Conservation (phyloP, 2,329 filamentous ascomycete species). For the Nigrospora sphaerica region DNA sequence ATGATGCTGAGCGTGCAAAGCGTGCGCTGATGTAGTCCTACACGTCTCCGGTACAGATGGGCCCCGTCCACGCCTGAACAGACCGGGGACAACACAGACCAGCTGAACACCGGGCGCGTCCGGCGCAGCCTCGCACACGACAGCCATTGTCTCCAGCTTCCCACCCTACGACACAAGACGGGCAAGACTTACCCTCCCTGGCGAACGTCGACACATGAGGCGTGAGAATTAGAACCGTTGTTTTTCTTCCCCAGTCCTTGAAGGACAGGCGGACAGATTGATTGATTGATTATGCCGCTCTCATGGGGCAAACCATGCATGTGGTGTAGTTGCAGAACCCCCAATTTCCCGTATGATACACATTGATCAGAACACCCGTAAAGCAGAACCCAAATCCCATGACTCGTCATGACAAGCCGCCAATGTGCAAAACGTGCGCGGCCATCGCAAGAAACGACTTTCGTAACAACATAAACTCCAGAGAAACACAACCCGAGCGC, state of each 20-base stretch:
- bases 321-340: slow-evolving; percentile 11
- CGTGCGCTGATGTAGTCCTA: too few relatives aligned
- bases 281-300: slow-evolving; percentile 19
- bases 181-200: too few relatives aligned
- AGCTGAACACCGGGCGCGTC: too few relatives aligned
- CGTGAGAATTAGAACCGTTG: too few relatives aligned
- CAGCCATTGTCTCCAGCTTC: too few relatives aligned
- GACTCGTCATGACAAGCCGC: slow-evolving; percentile 25
- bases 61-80: too few relatives aligned
- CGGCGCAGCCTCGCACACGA: too few relatives aligned
- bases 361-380: slow-evolving; percentile 23
- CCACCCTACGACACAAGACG: too few relatives aligned
- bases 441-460: slow-evolving; percentile 22
- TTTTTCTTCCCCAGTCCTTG: slow-evolving; percentile 13
- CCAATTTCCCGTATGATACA: slow-evolving; percentile 26
- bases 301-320: slow-evolving; percentile 19
- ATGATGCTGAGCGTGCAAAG: too few relatives aligned
- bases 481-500: slow-evolving; percentile 5
- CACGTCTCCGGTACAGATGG: too few relatives aligned
- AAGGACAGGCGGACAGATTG: neutral
- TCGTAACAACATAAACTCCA: slow-evolving; percentile 26
- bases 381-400: slow-evolving; percentile 24
- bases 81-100: too few relatives aligned
- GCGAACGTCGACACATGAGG: too few relatives aligned
- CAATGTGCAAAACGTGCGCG: slow-evolving; percentile 15